These are phyloP conservation scores for Colletotrichum limetticola DNA, from an alignment of 2,329 filamentous ascomycete species.

Conservation along the genomic window DNA sequence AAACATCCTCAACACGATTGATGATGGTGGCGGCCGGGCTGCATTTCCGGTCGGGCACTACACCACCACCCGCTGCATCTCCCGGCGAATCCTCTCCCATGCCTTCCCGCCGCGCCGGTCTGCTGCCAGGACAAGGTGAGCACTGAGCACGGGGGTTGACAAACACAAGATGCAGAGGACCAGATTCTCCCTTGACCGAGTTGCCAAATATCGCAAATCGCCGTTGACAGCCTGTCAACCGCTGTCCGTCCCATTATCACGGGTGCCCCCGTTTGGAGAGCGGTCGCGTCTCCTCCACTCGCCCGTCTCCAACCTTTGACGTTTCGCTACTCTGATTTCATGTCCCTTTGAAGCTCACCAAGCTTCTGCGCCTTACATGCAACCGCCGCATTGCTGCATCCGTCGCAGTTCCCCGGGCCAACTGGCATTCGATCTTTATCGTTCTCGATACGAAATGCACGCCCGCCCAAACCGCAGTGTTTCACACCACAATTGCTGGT, in stretches of 20 bases:
- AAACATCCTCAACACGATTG: neutral
- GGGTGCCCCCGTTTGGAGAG: constrained; percentile 3
- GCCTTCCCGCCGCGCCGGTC: constrained; percentile 25
- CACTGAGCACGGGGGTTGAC: neutral
- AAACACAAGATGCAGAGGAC: neutral
- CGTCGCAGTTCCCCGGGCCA: constrained; percentile 23
- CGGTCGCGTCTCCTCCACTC: constrained; percentile 11
- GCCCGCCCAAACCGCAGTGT: constrained; percentile 16
- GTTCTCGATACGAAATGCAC: constrained; percentile 16
- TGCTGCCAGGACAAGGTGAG: constrained; percentile 4
- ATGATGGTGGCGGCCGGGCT: neutral
- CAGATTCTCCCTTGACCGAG: constrained; percentile 8
- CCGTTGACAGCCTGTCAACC: constrained; percentile 4
- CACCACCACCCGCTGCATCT: constrained; percentile 21
- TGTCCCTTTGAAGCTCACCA: neutral
- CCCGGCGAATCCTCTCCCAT: constrained; percentile 17
- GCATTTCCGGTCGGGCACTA: constrained; percentile 11
- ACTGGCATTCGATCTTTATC: neutral
- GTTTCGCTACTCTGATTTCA: neutral
- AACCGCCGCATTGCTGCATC: constrained; percentile 20
- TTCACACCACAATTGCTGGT: constrained; percentile 9
- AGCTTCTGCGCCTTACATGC: constrained; percentile 6
- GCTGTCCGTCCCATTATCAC: neutral
- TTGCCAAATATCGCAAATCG: neutral
- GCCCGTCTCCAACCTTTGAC: constrained; percentile 17